Base-by-base conservation (phyloP, 2,329 filamentous ascomycete genomes). In the Epichloe aotearoae region DNA sequence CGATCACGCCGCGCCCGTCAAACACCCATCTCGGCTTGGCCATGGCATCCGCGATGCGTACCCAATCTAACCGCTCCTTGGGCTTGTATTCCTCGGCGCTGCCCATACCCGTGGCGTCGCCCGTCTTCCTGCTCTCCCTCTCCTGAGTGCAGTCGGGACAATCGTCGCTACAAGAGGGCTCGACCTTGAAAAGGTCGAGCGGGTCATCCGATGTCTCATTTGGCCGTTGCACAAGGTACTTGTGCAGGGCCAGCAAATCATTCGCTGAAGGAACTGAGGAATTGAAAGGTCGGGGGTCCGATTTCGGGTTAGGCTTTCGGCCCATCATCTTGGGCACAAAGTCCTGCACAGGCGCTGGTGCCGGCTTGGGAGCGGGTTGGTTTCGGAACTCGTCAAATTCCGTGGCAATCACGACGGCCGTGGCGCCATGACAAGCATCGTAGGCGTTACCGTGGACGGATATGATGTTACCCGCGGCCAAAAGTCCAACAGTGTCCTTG, bases 341-440 rank as follows among this genome's bases (percentile, higher is more conserved):
- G 33, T 63, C 61, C 38, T 61, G 62, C 17, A 52, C 51, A 7
- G 56, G 54, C 19, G 52, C 54, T n/a, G 64, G 57, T n/a, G 58
- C 58, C 19, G 64, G 58, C 52, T 56, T 56, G 30, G 66, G 59
- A 34, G 63, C 52, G 14, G 67, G 64, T 55, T 68, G 65, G 57
- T 69, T 71, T 49, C 70, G 69, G 63, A 79, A 78, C 66, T 77
- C 74, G 58, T 78, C 74, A 54, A 75, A 77, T 52, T 78, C 74
- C 47, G 75, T 78, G n/a, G 73, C 72, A 59, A 78, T 73, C 52
- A 78, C 65, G 42, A 78, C 63, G 38, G 75, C 75, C 42, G 74
- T 70, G 59, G 71, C 73, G 42, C 59, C 66, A 40, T 66, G 57
- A 58, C 75, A 79, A 19, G 75, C 76, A 38, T 71, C 68, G 54